These are phyloP conservation scores for Dictyostelium citrinum DNA, from an alignment of 78 protist genomes.

Conservation along the genomic window DNA sequence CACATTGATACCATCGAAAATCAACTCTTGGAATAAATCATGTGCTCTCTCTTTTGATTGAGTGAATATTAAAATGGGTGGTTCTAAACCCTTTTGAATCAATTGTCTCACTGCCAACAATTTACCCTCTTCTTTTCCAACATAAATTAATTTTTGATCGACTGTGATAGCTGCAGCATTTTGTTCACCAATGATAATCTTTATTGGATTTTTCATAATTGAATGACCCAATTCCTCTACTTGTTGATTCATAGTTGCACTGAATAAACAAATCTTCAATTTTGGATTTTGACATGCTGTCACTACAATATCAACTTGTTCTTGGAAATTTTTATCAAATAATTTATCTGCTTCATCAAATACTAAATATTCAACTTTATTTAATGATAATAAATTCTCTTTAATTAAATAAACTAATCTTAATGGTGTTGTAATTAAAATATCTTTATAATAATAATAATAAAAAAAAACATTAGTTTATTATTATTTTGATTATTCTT, in stretches of 20 bases:
- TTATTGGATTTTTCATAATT: conserved; percentile 82
- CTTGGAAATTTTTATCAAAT: conserved; percentile 83
- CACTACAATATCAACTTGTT: conserved; percentile 86
- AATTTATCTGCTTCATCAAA: conserved; percentile 95
- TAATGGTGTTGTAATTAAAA: conserved; percentile 89
- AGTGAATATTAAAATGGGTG: conserved; percentile 96
- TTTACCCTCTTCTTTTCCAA: conserved; percentile 96
- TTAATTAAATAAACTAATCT: conserved; percentile 78
- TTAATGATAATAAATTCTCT: conserved; percentile 16
- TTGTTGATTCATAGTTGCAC: conserved; percentile 84
- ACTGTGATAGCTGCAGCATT: conserved; percentile 87
- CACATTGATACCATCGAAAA: conserved; percentile 84
- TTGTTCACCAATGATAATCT: conserved; percentile 83
- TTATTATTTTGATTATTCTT: too few species aligned
- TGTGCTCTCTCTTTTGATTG: conserved; percentile 94
- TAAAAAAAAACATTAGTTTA: too few species aligned
- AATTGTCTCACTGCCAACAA: conserved; percentile 91
- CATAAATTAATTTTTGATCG: conserved; percentile 89
- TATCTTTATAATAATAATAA: conserved; percentile 25
- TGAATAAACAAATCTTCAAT: conserved; percentile 69
- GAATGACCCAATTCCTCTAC: conserved; percentile 88
- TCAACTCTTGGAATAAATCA: conserved; percentile 89
- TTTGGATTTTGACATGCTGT: conserved; percentile 36
- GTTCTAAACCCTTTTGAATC: conserved; percentile 90
- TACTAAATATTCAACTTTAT: conserved; percentile 83